These are phyloP conservation scores for Echria macrotheca DNA, from an alignment of 495 filamentous ascomycete genomes.

Conservation along the genomic window DNA sequence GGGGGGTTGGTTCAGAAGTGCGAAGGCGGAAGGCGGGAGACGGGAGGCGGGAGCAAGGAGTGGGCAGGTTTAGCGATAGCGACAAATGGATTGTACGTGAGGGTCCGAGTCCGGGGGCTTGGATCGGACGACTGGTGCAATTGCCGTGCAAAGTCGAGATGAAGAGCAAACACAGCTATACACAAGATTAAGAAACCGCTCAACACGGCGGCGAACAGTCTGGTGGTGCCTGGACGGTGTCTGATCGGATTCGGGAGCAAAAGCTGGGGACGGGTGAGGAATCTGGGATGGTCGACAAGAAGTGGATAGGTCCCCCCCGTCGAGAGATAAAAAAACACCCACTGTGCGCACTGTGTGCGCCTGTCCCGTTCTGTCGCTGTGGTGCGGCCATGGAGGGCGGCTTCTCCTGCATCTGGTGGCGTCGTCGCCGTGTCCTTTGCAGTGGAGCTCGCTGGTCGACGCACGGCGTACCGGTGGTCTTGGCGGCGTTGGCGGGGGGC, in stretches of 20 bases:
- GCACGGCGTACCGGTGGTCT: slow-evolving; percentile 18
- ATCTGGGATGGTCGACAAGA: slow-evolving; percentile 16
- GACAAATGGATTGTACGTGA: slow-evolving; percentile 17
- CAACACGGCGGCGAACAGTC: slow-evolving; percentile 31
- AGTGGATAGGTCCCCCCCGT: slow-evolving; percentile 11
- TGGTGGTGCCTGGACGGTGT: slow-evolving; percentile 36
- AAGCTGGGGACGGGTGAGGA: slow-evolving; percentile 17
- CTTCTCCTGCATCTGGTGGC: slow-evolving; percentile 8
- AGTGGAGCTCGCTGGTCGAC: slow-evolving; percentile 7
- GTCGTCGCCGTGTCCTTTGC: slow-evolving; percentile 8
- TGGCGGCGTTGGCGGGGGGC: no score
- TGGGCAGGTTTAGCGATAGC: background rate
- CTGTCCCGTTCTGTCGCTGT: no score
- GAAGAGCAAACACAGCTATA: slow-evolving; percentile 25
- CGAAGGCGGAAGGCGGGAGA: slow-evolving; percentile 5
- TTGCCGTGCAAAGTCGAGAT: background rate
- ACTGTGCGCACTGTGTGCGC: slow-evolving; percentile 19
- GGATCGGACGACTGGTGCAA: no score
- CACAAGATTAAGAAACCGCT: slow-evolving; percentile 34
- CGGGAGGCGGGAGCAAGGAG: slow-evolving; percentile 1
- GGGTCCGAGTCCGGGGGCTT: no score
- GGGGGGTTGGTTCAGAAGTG: slow-evolving; percentile 8
- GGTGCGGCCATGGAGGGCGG: no score
- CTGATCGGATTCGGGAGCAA: slow-evolving; percentile 16
- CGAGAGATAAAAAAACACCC: slow-evolving; percentile 17